Evolutionary conservation across 345 rosid genomes (phyloP).

Genomic region (Rhizophora apiculata): DNA sequence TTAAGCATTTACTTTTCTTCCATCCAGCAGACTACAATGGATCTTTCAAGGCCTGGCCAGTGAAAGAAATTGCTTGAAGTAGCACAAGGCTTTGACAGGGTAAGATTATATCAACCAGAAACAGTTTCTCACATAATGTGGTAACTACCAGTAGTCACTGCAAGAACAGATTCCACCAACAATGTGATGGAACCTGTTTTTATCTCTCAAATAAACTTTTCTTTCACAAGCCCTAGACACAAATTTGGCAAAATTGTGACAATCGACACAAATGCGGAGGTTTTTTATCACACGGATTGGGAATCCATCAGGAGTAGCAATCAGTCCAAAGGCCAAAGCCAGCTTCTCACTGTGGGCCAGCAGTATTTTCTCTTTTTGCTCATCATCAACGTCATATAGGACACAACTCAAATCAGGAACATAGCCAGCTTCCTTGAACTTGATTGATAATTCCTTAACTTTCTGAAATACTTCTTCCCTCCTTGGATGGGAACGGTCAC

Average conservation of each 20-base stretch:
- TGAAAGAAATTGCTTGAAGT: no score
- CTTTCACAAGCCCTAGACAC: constrained; percentile 54
- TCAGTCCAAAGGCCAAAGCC: constrained; percentile 73
- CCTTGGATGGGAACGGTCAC: constrained; percentile 76
- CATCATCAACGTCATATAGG: constrained; percentile 78
- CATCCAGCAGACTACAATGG: no score
- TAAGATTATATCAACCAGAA: no score
- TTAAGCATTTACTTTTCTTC: no score
- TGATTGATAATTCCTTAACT: constrained; percentile 46
- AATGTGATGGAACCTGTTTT: constrained; percentile 69
- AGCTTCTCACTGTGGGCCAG: constrained; percentile 85
- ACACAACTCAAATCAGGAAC: constrained; percentile 76
- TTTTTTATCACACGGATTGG: constrained; percentile 74
- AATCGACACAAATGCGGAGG: constrained; percentile 77
- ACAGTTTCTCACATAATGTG: no score
- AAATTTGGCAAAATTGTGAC: constrained; percentile 85
- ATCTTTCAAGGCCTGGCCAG: no score
- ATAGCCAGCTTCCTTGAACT: constrained; percentile 78
- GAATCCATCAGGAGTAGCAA: constrained; percentile 42
- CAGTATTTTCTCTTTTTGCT: constrained; percentile 86
- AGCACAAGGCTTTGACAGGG: no score
- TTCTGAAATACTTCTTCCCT: constrained; percentile 56
- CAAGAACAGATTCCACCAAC: constrained; percentile 65
- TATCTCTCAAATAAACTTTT: constrained; percentile 66
- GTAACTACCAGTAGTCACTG: constrained; percentile 75